A percentile compares a stretch with the other conserved stretches of the same genome.
Conservation (phyloP, 352 stramenopile genomes). For the Phytopythium sindhum region DNA sequence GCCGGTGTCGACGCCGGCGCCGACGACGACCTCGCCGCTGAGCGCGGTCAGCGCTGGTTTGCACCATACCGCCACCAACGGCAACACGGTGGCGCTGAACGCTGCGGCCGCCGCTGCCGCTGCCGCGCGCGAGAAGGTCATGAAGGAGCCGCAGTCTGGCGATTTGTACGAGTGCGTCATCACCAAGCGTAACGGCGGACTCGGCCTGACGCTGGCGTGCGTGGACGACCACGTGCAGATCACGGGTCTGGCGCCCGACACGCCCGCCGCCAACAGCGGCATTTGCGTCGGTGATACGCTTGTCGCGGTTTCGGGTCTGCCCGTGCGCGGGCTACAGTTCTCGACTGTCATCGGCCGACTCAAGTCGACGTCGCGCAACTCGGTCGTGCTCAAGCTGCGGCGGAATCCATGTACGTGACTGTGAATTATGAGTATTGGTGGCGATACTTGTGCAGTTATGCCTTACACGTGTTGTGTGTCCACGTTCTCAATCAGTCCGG, state of each 20-base stretch:
- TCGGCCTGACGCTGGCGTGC: constrained; percentile 72
- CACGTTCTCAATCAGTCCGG: constrained; percentile 35
- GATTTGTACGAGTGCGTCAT: constrained; percentile 86
- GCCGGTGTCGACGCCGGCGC: constrained; percentile 8
- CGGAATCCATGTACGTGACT: constrained; percentile 71
- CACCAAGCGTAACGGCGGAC: constrained; percentile 72
- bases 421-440: neutral
- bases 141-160: constrained; percentile 78
- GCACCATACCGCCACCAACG: constrained; percentile 25
- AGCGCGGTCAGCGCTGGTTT: constrained; percentile 15
- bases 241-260: constrained; percentile 68
- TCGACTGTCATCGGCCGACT: constrained; percentile 77
- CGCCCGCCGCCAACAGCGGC: constrained; percentile 61
- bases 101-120: constrained; percentile 26
- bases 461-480: constrained; percentile 7
- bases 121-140: constrained; percentile 67
- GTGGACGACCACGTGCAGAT: constrained; percentile 86
- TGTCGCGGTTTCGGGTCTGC: constrained; percentile 65
- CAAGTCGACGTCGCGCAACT: constrained; percentile 77
- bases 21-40: constrained; percentile 15
- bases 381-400: constrained; percentile 74
- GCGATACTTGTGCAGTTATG: too few relatives aligned
- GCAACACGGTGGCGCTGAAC: constrained; percentile 13
- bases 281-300: constrained; percentile 81
- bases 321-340: constrained; percentile 75